A percentile compares a stretch with the other conserved stretches of the same genome.
Evolutionary conservation across 768 basidiomycete genomes (phyloP).

Genomic region (Pholiota conissans): DNA sequence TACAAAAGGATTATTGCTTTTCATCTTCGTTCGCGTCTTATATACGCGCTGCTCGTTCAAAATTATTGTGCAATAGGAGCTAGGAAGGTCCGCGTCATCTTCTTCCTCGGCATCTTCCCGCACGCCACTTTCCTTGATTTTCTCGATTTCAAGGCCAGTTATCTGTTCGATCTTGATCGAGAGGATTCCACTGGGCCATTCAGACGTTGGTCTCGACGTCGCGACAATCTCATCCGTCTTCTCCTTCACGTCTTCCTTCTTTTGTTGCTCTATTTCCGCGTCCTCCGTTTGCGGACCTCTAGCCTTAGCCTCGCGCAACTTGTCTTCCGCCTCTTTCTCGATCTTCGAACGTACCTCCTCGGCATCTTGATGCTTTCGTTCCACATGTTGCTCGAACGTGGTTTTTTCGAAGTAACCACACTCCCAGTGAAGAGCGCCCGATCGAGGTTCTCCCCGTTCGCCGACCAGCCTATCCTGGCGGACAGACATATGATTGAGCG

Average conservation of each 20-base stretch:
- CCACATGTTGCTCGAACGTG: constrained; percentile 37
- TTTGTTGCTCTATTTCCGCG: constrained; percentile 35
- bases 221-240: constrained; percentile 40
- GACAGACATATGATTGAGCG: constrained; percentile 46
- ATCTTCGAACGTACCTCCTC: constrained; percentile 38
- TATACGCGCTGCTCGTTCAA: constrained; percentile 45
- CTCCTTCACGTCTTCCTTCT: constrained; percentile 35
- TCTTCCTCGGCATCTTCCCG: constrained; percentile 53
- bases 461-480: constrained; percentile 47
- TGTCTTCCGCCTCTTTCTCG: constrained; percentile 44
- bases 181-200: constrained; percentile 69
- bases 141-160: constrained; percentile 59
- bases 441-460: constrained; percentile 27
- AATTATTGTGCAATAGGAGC: constrained; percentile 55
- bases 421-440: constrained; percentile 47
- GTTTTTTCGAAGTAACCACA: constrained; percentile 55
- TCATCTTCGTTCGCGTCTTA: constrained; percentile 47
- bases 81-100: constrained; percentile 60
- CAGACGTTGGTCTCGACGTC: constrained; percentile 51
- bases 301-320: constrained; percentile 41
- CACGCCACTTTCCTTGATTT: constrained; percentile 52
- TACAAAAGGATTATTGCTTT: constrained; percentile 44
- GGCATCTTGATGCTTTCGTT: constrained; percentile 28
- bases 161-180: constrained; percentile 68
- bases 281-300: constrained; percentile 18